These are phyloP conservation scores for Venturiaceae sp. DNA, from an alignment of 2,329 filamentous ascomycete genomes.

Conservation along the genomic window DNA sequence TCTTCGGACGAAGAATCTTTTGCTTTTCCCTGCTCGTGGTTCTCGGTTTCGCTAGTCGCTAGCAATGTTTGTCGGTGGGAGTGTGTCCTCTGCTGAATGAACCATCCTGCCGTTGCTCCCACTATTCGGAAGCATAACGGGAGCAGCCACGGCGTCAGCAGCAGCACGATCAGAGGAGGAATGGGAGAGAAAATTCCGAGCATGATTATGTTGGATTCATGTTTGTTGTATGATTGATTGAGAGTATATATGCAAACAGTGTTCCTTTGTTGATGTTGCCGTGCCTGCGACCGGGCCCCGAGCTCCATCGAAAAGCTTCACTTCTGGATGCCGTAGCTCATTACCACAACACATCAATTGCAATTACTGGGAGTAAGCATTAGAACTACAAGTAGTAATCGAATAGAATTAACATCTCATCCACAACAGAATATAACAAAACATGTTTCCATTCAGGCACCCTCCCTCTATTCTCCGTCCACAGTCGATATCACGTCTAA, in stretches of 20 bases:
- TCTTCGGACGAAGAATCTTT: slow-evolving; percentile 31
- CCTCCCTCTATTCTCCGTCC: neutral
- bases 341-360: no score
- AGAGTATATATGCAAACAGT: neutral
- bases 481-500: neutral
- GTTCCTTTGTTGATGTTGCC: no score
- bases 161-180: neutral
- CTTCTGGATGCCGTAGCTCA: no score
- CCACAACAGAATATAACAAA: neutral
- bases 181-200: neutral
- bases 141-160: slow-evolving; percentile 2
- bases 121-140: slow-evolving; percentile 9
- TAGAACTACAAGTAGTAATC: no score
- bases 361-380: no score
- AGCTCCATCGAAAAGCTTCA: no score
- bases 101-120: slow-evolving; percentile 14
- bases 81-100: slow-evolving; percentile 18
- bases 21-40: neutral
- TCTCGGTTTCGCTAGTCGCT: slow-evolving; percentile 4
- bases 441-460: neutral
- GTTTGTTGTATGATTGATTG: neutral
- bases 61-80: slow-evolving; percentile 16
- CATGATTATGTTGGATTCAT: neutral
- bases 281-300: no score
- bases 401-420: no score